phyloP scores from a whole-genome alignment of 768 basidiomycete genomes.

The Kwoniella mangroviensis region DNA sequence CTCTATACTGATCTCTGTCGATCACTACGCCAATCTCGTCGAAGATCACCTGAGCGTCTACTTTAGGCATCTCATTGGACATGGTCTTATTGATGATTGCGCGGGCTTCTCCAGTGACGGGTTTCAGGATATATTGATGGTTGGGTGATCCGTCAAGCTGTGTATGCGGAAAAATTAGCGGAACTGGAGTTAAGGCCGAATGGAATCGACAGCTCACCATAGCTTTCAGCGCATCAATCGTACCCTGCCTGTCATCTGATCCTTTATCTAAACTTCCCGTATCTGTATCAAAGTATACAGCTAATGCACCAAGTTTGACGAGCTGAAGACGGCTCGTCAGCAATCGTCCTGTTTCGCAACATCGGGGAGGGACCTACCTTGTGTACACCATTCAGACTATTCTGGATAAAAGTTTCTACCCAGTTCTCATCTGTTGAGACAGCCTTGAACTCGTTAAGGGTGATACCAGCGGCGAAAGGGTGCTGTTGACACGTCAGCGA shows the following conservation, averaged over 20 bases:
- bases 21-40: conserved; percentile 90
- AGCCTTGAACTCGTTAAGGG: conserved; percentile 83
- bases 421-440: conserved; percentile 86
- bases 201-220: too few relatives aligned
- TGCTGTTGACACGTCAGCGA: conserved; percentile 64
- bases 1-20: conserved; percentile 92
- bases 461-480: conserved; percentile 90
- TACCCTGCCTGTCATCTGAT: conserved; percentile 65
- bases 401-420: conserved; percentile 90
- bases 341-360: neutral
- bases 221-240: conserved; percentile 71
- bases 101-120: conserved; percentile 95
- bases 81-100: conserved; percentile 80
- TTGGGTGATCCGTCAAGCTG: conserved; percentile 56
- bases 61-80: conserved; percentile 75
- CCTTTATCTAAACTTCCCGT: conserved; percentile 72
- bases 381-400: conserved; percentile 81
- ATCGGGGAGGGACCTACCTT: conserved; percentile 64
- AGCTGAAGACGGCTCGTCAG: conserved; percentile 63
- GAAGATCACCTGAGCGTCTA: conserved; percentile 84
- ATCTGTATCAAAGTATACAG: conserved; percentile 95
- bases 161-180: neutral
- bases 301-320: conserved; percentile 80
- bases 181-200: too few relatives aligned
- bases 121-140: conserved; percentile 94